Evolutionary conservation across 2,329 filamentous ascomycete genomes (phyloP), one percentile per base, ranked within the genome.

Genomic region (Pseudonectria foliicola): DNA sequence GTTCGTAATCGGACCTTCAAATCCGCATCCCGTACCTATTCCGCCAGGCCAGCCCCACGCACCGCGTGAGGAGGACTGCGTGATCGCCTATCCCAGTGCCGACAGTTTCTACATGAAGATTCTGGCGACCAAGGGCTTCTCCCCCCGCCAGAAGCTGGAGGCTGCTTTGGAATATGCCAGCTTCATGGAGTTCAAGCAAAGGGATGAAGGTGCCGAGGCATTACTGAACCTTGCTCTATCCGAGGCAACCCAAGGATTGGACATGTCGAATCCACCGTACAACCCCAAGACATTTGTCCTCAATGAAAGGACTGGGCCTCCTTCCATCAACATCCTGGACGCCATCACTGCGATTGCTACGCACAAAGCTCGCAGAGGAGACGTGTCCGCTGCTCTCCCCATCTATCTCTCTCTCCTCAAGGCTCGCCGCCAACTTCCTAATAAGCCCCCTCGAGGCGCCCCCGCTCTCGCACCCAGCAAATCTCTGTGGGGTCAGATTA

Each of bases 391-490:
- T 4, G 86, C 90, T 2, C 72, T 96, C 2, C 85, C 90, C 3
- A 85, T 94, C 33, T 83, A 94, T 51, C 71, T 94, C 27, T 94
- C 88, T 18, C 68, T 94, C 29, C 77, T 96, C 10, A 80, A 85
- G 45, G 84, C 87, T 7, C 79, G 87, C 15, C 79, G 84, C 60
- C 80, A 50, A 53, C 79, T 64, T 30, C 71, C 63, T 35, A 52
- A 63, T 2, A 44, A 56, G 13, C 52, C 58, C 12, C 59, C 59
- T 1, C 42, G 45, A 7, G 35, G 39, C 25, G 18, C 31, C 23
- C 42, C 7, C 28, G 31, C 24, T 21, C 3, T 35, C n/a, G 23
- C 13, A 29, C 27, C 38, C 25, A 43, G 31, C 24, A 27, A 13
- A 24, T 46, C 31, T 33, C 41, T 48, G 15, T 46, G 49, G 34